A percentile compares a stretch with the other conserved stretches of the same genome.
Evolutionary conservation across 176 grass and related monocot species (phyloP).

Genomic region (Phoenix dactylifera): DNA sequence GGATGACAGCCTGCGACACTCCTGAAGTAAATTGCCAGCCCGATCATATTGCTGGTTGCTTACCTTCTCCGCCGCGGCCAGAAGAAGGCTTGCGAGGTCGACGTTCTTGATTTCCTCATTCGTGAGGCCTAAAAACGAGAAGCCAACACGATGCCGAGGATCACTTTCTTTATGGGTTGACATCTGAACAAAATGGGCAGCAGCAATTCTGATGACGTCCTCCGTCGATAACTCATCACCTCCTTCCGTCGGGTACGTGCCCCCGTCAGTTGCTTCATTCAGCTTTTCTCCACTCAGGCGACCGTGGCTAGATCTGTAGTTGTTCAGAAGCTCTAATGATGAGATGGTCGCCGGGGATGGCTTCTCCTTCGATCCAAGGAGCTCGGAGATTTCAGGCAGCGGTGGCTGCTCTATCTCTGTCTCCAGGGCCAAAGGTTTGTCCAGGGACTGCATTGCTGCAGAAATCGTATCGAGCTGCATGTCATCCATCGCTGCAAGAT

Average conservation of each 20-base stretch:
- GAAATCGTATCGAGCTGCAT: not conserved
- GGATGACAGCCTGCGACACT: not conserved
- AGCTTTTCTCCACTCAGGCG: no score
- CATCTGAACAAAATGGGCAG: not conserved
- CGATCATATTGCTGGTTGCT: not conserved
- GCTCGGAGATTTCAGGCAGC: no score
- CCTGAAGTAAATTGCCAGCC: not conserved
- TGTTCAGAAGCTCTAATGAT: no score
- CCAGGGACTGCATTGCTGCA: not conserved
- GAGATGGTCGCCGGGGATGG: no score
- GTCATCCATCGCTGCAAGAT: not conserved
- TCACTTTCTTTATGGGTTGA: not conserved
- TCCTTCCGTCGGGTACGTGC: not conserved
- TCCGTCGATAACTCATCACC: not conserved
- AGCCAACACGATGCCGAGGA: not conserved
- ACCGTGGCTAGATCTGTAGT: no score
- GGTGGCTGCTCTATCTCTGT: not conserved
- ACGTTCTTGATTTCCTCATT: not conserved
- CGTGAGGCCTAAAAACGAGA: no score
- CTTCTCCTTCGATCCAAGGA: no score
- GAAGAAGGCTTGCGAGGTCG: not conserved
- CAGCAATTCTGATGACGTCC: slow-evolving; percentile 1
- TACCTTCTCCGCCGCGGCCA: not conserved
- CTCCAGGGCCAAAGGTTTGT: not conserved
- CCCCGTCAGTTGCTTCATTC: not conserved